Evolutionary conservation across 805 yeast genomes (phyloP), one percentile per base, ranked within the genome.

Genomic region (Ogataea naganishii): DNA sequence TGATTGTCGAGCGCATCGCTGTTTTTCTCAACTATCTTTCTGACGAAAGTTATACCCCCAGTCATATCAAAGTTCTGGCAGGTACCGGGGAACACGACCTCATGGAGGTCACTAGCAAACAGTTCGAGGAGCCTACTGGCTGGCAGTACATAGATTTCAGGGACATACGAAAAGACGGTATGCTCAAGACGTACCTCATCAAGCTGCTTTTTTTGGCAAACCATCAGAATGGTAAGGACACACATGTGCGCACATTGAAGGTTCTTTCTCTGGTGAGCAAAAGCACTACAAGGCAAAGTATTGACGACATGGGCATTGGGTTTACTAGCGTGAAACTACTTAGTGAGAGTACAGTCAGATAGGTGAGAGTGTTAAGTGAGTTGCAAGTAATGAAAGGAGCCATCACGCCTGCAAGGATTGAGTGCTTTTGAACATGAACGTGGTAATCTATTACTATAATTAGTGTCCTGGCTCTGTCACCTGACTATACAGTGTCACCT

Each of bases 201-300:
- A 69, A 81, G 36, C 41, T 86, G 11, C 49, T 67, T n/a, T 64
- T 85, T 5, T 49, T 71, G 7, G 70, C 82, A 1, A 92, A 94
- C 44, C 95, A 85, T 44, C 96, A 88, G 48, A 86, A 84, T 47
- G 99, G 99, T 26, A 92, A 89, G 47, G 99, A 92, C 51, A 79
- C 95, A 1, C 97, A 86, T 51, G 61, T 92, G 8, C 57, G 98
- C 27, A 80, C 86, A 0, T 63, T 88, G 12, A 72, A 74, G 62
- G 51, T 83, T 44, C 60, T 75, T 52, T 58, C 72, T 7, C 67
- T 67, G 5, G 42, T 47, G 12, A 46, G 54, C 29, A 41, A 46
- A 8, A 50, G 35, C 23, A 39, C 46, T 5, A 36, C 49, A 35
- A 34, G 39, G 20, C 32, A 44, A 16, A 45, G 41, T 18, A 36